Percentiles rank a stretch among this genome's conserved stretches.
Evolutionary conservation across 2,329 filamentous ascomycete species (phyloP).

Genomic region (Stachybotrys echinatus): DNA sequence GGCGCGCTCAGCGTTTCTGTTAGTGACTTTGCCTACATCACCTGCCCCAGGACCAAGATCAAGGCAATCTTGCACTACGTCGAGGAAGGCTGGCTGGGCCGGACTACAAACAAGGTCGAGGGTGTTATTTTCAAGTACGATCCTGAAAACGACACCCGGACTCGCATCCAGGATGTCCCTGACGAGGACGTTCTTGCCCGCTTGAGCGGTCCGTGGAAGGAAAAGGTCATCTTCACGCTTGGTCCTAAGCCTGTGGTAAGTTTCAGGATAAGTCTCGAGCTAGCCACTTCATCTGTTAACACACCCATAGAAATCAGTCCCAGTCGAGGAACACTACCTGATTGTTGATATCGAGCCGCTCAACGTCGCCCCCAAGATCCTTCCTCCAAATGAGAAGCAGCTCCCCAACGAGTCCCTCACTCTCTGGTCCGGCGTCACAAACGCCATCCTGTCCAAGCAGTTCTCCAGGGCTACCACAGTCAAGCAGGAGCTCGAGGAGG

Average conservation of each 20-base stretch:
- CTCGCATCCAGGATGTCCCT: slow-evolving; percentile 76
- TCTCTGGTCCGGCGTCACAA: slow-evolving; percentile 84
- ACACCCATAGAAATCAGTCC: slow-evolving; percentile 31
- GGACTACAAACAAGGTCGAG: slow-evolving; percentile 84
- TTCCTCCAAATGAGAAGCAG: slow-evolving; percentile 74
- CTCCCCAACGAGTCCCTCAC: slow-evolving; percentile 83
- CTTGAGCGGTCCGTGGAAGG: slow-evolving; percentile 83
- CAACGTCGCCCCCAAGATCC: slow-evolving; percentile 67
- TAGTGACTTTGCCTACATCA: slow-evolving; percentile 82
- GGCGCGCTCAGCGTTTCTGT: slow-evolving; percentile 88
- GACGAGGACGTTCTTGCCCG: slow-evolving; percentile 78
- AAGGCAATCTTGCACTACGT: slow-evolving; percentile 91
- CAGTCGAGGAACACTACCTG: slow-evolving; percentile 58
- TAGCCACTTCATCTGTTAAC: slow-evolving; percentile 1
- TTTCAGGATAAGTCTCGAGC: slow-evolving; percentile 11
- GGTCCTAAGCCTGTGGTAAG: slow-evolving; percentile 58
- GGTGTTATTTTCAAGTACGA: slow-evolving; percentile 90
- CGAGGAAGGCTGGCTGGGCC: slow-evolving; percentile 92
- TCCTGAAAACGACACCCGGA: slow-evolving; percentile 76
- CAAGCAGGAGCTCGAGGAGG: slow-evolving; percentile 89
- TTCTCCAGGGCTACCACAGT: slow-evolving; percentile 77
- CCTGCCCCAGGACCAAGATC: slow-evolving; percentile 81
- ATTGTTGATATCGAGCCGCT: slow-evolving; percentile 88
- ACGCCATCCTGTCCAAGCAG: slow-evolving; percentile 78
- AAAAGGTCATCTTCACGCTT: slow-evolving; percentile 57